These are phyloP conservation scores for Kodamaea arcana DNA, from an alignment of 1,139 yeast genomes.

Conservation along the genomic window DNA sequence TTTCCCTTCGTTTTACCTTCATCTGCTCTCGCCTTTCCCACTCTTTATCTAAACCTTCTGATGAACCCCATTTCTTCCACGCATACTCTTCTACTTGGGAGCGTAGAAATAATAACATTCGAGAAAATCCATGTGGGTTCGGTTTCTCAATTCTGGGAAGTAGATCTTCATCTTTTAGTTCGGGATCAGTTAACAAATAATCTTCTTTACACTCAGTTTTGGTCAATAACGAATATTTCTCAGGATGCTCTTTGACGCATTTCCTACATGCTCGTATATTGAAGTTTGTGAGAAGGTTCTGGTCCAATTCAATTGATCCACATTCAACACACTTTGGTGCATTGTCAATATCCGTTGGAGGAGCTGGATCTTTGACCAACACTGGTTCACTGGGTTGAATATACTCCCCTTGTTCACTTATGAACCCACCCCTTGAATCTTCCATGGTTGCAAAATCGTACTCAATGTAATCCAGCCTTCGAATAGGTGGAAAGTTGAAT, in stretches of 20 bases:
- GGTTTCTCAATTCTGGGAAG: slow-evolving; percentile 83
- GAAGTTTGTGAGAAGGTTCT: slow-evolving; percentile 64
- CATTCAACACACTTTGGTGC: slow-evolving; percentile 87
- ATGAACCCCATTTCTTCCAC: slow-evolving; percentile 91
- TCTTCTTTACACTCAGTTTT: slow-evolving; percentile 95
- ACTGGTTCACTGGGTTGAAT: slow-evolving; percentile 8
- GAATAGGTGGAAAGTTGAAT: slow-evolving; percentile 40
- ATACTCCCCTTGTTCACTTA: slow-evolving; percentile 27
- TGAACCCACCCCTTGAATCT: slow-evolving; percentile 85
- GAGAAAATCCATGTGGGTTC: slow-evolving; percentile 89
- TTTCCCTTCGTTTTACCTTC: slow-evolving; percentile 70
- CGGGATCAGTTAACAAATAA: slow-evolving; percentile 89
- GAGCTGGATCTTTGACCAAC: slow-evolving; percentile 51
- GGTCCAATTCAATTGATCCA: slow-evolving; percentile 72
- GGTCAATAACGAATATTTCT: slow-evolving; percentile 84
- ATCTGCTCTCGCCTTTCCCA: slow-evolving; percentile 80
- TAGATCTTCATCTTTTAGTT: slow-evolving; percentile 63
- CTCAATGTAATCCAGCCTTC: slow-evolving; percentile 75
- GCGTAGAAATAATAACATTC: slow-evolving; percentile 88
- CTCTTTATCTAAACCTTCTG: slow-evolving; percentile 85
- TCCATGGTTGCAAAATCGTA: slow-evolving; percentile 88
- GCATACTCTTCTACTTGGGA: slow-evolving; percentile 92
- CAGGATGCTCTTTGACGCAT: slow-evolving; percentile 72
- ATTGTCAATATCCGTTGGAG: slow-evolving; percentile 63
- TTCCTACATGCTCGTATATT: slow-evolving; percentile 68